phyloP scores from a whole-genome alignment of 345 rosid genomes.

The Firmiana major region DNA sequence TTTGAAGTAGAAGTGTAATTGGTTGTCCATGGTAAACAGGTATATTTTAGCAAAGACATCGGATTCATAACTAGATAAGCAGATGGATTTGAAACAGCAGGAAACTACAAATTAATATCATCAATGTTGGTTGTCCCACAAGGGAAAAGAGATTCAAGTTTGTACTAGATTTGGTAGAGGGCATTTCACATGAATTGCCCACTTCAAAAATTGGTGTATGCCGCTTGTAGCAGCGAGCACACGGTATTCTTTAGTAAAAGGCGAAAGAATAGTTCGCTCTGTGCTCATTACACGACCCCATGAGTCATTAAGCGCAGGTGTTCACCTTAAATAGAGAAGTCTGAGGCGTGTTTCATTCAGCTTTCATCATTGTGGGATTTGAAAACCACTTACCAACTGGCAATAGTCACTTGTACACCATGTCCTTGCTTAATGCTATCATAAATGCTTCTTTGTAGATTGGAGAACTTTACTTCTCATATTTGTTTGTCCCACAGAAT shows the following conservation, averaged over 20 bases:
- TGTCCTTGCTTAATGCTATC: background rate
- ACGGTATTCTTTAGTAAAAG: constrained; percentile 62
- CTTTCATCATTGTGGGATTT: background rate
- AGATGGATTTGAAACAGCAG: too few species aligned
- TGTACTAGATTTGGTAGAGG: background rate
- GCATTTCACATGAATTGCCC: background rate
- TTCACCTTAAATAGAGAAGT: background rate
- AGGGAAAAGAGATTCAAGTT: background rate
- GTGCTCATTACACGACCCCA: constrained; percentile 31
- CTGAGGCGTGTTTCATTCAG: background rate
- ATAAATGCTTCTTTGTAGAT: too few species aligned
- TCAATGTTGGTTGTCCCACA: background rate
- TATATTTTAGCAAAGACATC: too few species aligned
- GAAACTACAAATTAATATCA: too few species aligned
- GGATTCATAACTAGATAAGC: too few species aligned
- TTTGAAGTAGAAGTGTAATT: too few species aligned
- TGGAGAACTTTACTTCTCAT: too few species aligned
- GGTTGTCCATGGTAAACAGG: too few species aligned
- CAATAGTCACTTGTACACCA: too few species aligned
- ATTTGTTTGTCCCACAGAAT: too few species aligned
- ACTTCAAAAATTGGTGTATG: background rate
- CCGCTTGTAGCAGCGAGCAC: constrained; percentile 6
- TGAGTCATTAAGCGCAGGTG: too few species aligned
- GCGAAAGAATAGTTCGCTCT: constrained; percentile 55
- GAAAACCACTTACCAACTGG: background rate